Base-by-base conservation (phyloP, 2,329 filamentous ascomycete genomes). In the Colletotrichum falcatum region DNA sequence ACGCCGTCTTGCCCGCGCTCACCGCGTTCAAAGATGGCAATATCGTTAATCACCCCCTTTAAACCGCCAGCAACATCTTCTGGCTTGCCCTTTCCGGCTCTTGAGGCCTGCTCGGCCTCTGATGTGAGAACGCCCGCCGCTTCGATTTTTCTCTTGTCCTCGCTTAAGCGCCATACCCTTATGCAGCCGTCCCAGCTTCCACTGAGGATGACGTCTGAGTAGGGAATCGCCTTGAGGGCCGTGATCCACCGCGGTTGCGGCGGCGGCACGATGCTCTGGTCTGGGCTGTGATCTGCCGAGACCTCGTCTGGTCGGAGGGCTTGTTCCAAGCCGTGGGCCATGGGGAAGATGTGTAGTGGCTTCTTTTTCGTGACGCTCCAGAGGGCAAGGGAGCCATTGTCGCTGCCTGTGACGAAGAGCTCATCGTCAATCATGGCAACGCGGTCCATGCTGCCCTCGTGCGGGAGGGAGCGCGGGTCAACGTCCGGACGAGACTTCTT, bases 301-400 rank as follows among this genome's bases (percentile, higher is more conserved):
- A 91, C 89, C 75, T 93, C 86, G 26, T 91, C 86, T 1, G 92
- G 87, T 3, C 86, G 84, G 61, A 95, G 83, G 2, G 91, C 85
- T 4, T 91, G 89, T 70, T 98, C 94, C 61, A 97, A 83, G 39
- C 96, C 96, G 80, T 99, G 96, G 5, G 95, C 94, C 37, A 93
- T 85, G 2, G 91, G 88, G 54, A 96, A 83, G 3, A 93, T 92
- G 81, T 91, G 92, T 12, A 99, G 85, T 0, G 96, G 92, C 81
- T 98, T 98, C 87, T 99, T 99, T 84, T 97, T 97, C 78, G 95
- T 89, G 28, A 94, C 86, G 71, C 91, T 94, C 95, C 95, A 98
- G 16, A 98, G 87, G 1, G 91, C 91, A 61, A 99, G 85, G 7
- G 91, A 89, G 63, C 96, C 96, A 75, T 96, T 97, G 82, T 99